Percentiles rank a stretch among this genome's conserved stretches.
Evolutionary conservation across 108 stramenopile genomes (phyloP).

Genomic region (Conticribra guillardii): DNA sequence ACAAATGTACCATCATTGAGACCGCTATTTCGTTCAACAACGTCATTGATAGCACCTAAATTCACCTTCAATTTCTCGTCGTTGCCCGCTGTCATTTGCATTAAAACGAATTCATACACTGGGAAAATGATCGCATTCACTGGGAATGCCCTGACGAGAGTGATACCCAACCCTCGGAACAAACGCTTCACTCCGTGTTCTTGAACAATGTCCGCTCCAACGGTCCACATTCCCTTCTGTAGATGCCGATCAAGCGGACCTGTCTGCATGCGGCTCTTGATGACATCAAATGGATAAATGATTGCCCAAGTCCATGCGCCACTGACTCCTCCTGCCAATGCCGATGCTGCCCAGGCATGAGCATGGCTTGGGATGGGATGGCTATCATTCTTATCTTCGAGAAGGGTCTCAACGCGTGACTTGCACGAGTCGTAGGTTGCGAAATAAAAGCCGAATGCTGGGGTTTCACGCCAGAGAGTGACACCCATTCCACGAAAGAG

Average conservation of each 20-base stretch:
- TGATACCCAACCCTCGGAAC: slow-evolving; percentile 83
- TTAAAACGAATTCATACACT: slow-evolving; percentile 50
- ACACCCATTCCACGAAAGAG: slow-evolving; percentile 68
- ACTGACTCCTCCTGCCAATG: slow-evolving; percentile 81
- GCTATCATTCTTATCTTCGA: background rate
- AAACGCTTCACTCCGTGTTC: slow-evolving; percentile 64
- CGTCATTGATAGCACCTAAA: background rate
- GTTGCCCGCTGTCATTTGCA: background rate
- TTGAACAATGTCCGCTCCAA: slow-evolving; percentile 45
- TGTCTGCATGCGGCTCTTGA: slow-evolving; percentile 87
- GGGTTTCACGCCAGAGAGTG: slow-evolving; percentile 75
- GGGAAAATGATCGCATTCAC: slow-evolving; percentile 92
- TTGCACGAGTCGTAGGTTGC: slow-evolving; percentile 74
- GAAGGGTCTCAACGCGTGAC: slow-evolving; percentile 25
- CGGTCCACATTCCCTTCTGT: slow-evolving; percentile 16
- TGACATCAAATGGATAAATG: slow-evolving; percentile 88
- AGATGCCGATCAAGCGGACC: slow-evolving; percentile 47
- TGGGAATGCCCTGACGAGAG: slow-evolving; percentile 88
- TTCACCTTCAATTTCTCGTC: background rate
- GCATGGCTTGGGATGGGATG: background rate
- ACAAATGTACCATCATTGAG: no score
- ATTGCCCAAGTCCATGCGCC: slow-evolving; percentile 85
- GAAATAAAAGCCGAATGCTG: slow-evolving; percentile 89
- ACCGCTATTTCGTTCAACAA: background rate
- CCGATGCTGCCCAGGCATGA: slow-evolving; percentile 25